Percentiles rank a stretch among this genome's conserved stretches.
phyloP scores from a whole-genome alignment of 202 grass and related monocot genomes.

The Alloteropsis angusta region DNA sequence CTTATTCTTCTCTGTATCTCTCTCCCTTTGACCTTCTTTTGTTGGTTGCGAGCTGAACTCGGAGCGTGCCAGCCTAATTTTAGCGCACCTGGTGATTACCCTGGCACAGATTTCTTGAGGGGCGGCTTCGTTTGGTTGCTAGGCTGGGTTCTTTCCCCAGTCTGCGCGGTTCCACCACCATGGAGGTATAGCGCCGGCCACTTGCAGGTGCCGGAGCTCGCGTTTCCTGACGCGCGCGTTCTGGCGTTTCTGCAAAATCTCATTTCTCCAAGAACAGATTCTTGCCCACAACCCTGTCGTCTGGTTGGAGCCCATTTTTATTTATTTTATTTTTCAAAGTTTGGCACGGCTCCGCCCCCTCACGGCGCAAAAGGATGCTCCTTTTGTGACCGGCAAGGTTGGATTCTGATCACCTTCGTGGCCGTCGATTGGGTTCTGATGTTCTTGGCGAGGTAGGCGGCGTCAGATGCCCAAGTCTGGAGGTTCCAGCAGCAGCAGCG shows the following conservation, averaged over 20 bases:
- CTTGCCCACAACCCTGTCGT: not conserved
- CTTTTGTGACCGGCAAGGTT: conserved; percentile 11
- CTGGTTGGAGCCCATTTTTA: not conserved
- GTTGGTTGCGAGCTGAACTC: conserved; percentile 33
- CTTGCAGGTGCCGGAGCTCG: conserved; percentile 30
- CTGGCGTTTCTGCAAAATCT: conserved; percentile 13
- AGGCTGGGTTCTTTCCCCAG: conserved; percentile 17
- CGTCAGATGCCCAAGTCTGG: conserved; percentile 32
- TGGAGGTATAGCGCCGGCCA: conserved; percentile 21
- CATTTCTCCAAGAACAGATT: conserved; percentile 19
- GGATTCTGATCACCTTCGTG: conserved; percentile 8
- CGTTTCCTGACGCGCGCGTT: conserved; percentile 27
- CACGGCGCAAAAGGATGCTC: not conserved
- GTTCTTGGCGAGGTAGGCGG: conserved; percentile 24
- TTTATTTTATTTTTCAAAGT: not conserved
- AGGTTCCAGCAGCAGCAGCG: conserved; percentile 14
- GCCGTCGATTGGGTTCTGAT: not conserved
- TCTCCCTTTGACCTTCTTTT: conserved; percentile 1
- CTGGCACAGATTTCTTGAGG: not conserved
- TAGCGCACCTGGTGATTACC: not conserved
- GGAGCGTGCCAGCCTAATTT: conserved; percentile 30
- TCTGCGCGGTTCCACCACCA: not conserved
- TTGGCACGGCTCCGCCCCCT: not conserved
- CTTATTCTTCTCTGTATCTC: not conserved
- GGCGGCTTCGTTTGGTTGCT: not conserved